A percentile compares a stretch with the other conserved stretches of the same genome.
Evolutionary conservation across 2,329 filamentous ascomycete genomes (phyloP).

Genomic region (Monascus ruber): DNA sequence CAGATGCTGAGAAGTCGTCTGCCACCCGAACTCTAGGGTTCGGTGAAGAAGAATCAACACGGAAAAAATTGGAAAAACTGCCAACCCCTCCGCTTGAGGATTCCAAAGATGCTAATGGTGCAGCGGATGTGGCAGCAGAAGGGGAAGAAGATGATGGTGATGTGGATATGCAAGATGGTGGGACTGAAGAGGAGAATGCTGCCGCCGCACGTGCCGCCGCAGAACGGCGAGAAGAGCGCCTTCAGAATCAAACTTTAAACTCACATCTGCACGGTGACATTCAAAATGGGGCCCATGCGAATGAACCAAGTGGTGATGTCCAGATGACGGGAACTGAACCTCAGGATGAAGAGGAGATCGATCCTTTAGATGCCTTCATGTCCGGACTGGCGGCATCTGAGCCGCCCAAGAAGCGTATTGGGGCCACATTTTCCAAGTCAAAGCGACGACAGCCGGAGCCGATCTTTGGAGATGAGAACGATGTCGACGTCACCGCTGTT

Average conservation of each 20-base stretch:
- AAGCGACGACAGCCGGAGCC: conserved; percentile 62
- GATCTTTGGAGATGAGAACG: conserved; percentile 77
- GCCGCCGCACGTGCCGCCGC: conserved; percentile 76
- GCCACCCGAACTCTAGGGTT: conserved; percentile 69
- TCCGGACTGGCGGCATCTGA: conserved; percentile 48
- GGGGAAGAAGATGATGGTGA: conserved; percentile 63
- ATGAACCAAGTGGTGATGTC: conserved; percentile 40
- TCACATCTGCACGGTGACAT: conserved; percentile 14
- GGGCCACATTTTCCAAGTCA: conserved; percentile 29
- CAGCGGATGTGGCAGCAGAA: conserved; percentile 29
- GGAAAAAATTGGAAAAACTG: conserved; percentile 83
- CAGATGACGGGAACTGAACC: conserved; percentile 28
- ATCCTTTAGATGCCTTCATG: conserved; percentile 98
- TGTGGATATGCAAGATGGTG: conserved; percentile 63
- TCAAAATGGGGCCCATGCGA: conserved; percentile 18
- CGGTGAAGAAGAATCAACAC: conserved; percentile 75
- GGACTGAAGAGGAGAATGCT: conserved; percentile 76
- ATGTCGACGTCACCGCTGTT: conserved; percentile 52
- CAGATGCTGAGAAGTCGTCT: conserved; percentile 54
- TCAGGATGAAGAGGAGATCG: conserved; percentile 54
- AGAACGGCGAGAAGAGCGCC: conserved; percentile 65
- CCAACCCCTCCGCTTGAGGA: conserved; percentile 62
- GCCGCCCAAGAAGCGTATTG: conserved; percentile 28
- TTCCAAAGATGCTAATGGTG: conserved; percentile 47
- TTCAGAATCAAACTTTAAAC: conserved; percentile 34